Conservation (phyloP, 345 rosid genomes). For the Aquilaria sinensis region DNA sequence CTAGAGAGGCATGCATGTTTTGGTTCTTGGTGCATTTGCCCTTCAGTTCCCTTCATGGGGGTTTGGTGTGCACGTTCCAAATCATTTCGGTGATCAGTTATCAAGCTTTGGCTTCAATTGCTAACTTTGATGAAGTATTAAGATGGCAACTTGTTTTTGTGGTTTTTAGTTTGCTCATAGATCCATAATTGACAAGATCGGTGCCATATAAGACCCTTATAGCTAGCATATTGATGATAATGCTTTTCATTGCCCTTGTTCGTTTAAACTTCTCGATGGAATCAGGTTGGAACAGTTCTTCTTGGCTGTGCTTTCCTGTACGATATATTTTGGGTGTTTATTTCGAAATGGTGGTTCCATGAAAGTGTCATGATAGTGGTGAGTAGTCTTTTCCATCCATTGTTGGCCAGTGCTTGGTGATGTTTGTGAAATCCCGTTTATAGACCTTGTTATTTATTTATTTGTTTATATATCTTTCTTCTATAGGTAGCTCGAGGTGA, state of each 20-base stretch:
- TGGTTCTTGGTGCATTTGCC: not conserved
- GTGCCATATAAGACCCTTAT: not conserved
- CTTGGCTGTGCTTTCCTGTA: conserved; percentile 87
- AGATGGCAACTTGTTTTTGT: no score
- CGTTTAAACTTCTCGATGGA: conserved; percentile 8
- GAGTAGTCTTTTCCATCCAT: conserved; percentile 19
- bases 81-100: no score
- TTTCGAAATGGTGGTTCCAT: conserved; percentile 80
- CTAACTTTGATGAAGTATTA: no score
- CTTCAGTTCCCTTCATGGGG: no score
- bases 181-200: no score
- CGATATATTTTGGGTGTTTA: conserved; percentile 94
- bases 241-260: not conserved
- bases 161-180: no score
- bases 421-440: no score
- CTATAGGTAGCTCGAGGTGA: conserved; percentile 91
- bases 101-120: no score
- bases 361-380: conserved; percentile 99
- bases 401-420: not conserved
- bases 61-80: no score
- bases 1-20: not conserved
- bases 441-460: no score
- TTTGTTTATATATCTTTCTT: not conserved
- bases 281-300: conserved; percentile 85
- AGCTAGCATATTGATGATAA: not conserved